These are phyloP conservation scores for Penicillium sp. DNA, from an alignment of 2,329 filamentous ascomycete genomes.

Conservation along the genomic window DNA sequence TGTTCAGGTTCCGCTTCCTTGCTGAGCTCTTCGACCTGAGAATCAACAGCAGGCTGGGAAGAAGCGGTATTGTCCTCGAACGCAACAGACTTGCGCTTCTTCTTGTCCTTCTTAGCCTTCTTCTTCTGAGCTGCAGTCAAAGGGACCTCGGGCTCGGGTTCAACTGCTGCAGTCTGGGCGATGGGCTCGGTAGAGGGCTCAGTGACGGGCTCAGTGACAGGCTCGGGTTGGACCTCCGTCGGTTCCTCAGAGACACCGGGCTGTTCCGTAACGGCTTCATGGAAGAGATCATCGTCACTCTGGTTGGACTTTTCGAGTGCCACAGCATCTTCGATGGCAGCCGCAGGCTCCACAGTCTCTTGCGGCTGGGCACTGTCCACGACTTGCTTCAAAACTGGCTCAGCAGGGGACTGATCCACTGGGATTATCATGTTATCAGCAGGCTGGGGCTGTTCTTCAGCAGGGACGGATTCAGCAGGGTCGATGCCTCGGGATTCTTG, in stretches of 20 bases:
- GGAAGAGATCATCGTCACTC: conserved; percentile 21
- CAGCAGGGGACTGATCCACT: neutral
- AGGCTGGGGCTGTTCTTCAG: neutral
- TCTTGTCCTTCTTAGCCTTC: conserved; percentile 27
- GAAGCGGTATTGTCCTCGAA: conserved; percentile 15
- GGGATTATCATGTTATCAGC: conserved; percentile 8
- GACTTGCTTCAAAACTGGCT: neutral
- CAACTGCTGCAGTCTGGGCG: neutral
- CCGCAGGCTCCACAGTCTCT: neutral
- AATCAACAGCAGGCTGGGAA: conserved; percentile 7
- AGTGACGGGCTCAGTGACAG: neutral
- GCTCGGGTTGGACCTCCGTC: conserved; percentile 4
- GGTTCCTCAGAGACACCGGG: conserved; percentile 1
- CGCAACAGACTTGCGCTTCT: conserved; percentile 24
- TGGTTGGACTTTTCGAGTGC: conserved; percentile 13
- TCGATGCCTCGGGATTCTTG: conserved; percentile 9
- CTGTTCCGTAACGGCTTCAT: conserved; percentile 24
- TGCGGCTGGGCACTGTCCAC: neutral
- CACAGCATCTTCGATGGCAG: conserved; percentile 3
- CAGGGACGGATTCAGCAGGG: neutral
- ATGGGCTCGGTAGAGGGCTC: neutral
- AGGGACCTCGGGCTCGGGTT: conserved; percentile 6
- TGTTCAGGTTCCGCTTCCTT: conserved; percentile 13
- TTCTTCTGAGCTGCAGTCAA: conserved; percentile 20
- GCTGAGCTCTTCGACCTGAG: conserved; percentile 1